These are phyloP conservation scores for Tetracentron sinense DNA, from an alignment of 164 flowering plant species.

Conservation along the genomic window DNA sequence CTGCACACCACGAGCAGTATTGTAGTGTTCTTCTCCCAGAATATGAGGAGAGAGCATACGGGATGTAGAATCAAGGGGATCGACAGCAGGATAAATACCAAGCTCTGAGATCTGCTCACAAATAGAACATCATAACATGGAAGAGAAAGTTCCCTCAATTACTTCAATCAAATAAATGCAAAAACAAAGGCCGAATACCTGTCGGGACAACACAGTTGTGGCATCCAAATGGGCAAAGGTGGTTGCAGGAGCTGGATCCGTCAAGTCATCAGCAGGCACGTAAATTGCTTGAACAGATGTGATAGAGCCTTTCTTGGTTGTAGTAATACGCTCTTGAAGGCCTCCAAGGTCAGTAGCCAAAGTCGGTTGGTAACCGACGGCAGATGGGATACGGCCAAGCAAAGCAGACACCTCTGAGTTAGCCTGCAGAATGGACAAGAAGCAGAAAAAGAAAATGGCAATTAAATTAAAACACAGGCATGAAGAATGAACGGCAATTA, in stretches of 20 bases:
- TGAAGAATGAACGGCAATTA: not conserved
- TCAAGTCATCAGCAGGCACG: no score
- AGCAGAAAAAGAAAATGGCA: not conserved
- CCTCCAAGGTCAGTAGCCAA: conserved; percentile 99
- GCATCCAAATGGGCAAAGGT: no score
- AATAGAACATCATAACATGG: conserved; percentile 1
- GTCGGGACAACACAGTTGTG: conserved; percentile 92
- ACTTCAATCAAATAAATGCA: not conserved
- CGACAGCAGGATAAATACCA: conserved; percentile 98
- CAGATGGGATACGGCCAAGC: conserved; percentile 99
- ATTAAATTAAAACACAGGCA: no score
- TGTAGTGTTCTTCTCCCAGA: conserved; percentile 90
- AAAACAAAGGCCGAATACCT: conserved; percentile 49
- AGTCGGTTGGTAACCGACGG: conserved; percentile 97
- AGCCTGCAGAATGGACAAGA: conserved; percentile 44
- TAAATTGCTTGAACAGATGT: conserved; percentile 95
- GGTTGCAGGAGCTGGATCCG: conserved; percentile 99
- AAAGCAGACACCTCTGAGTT: conserved; percentile 97
- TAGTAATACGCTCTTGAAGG: no score
- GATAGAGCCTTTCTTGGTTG: no score
- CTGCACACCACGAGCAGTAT: conserved; percentile 94
- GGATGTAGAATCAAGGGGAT: conserved; percentile 94
- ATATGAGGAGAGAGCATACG: conserved; percentile 94
- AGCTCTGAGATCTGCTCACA: conserved; percentile 86
- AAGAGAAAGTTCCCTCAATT: no score